A percentile compares a stretch with the other conserved stretches of the same genome.
These are phyloP conservation scores for Brassica nigra DNA, from an alignment of 345 rosid genomes.

Conservation along the genomic window DNA sequence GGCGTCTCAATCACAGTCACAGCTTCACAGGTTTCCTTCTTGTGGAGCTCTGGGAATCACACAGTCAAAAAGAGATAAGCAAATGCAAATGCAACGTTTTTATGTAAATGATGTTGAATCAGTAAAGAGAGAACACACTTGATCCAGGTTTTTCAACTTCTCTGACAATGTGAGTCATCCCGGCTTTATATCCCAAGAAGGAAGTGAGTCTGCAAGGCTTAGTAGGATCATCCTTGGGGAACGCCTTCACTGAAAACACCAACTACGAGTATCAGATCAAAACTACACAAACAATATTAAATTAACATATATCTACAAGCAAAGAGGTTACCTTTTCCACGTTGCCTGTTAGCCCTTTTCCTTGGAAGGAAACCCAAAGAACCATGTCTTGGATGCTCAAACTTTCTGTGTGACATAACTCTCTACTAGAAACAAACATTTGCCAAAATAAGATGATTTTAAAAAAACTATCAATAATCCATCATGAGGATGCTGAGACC, in stretches of 20 bases:
- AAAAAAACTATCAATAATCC: too few species aligned
- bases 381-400: too few species aligned
- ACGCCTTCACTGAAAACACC: slow-evolving; percentile 72
- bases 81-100: not conserved
- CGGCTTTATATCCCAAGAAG: slow-evolving; percentile 89
- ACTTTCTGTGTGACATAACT: too few species aligned
- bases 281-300: not conserved
- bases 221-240: slow-evolving; percentile 74
- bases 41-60: slow-evolving; percentile 63
- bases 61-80: not conserved
- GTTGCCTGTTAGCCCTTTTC: too few species aligned
- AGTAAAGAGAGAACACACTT: slow-evolving; percentile 43
- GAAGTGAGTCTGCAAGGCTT: slow-evolving; percentile 82
- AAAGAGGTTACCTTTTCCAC: too few species aligned
- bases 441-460: too few species aligned
- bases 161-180: slow-evolving; percentile 93
- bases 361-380: too few species aligned
- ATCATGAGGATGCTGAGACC: too few species aligned
- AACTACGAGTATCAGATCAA: not conserved
- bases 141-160: slow-evolving; percentile 95
- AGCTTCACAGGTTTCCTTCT: slow-evolving; percentile 90
- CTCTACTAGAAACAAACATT: too few species aligned
- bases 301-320: too few species aligned
- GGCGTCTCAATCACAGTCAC: slow-evolving; percentile 85
- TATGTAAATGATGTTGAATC: not conserved